Percentiles rank a stretch among this genome's conserved stretches.
Evolutionary conservation across 140 eudicot species (phyloP).

Genomic region (Oenanthe javanica): DNA sequence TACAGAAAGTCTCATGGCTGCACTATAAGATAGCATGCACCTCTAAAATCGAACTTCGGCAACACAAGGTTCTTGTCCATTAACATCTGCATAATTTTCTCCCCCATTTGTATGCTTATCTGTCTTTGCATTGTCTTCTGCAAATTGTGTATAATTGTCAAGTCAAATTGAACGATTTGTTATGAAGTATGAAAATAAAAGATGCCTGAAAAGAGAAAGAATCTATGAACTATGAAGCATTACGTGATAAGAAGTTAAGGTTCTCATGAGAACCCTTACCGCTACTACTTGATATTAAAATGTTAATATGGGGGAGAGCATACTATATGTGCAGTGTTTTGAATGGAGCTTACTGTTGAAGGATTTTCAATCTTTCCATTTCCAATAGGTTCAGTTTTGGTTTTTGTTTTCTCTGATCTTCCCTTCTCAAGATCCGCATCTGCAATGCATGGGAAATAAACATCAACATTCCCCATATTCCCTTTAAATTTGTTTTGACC

Average conservation of each 20-base stretch:
- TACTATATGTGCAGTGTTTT: not conserved
- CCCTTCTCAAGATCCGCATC: constrained; percentile 61
- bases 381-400: constrained; percentile 26
- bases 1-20: not conserved
- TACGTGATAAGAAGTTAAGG: not conserved
- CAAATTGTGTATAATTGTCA: constrained; percentile 5
- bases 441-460: constrained; percentile 35
- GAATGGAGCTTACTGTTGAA: constrained; percentile 36
- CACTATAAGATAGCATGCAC: not conserved
- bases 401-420: constrained; percentile 35
- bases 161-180: not conserved
- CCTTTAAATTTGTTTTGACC: constrained; percentile 40
- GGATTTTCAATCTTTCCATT: constrained; percentile 38
- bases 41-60: not conserved
- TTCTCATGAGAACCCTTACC: not conserved
- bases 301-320: not conserved
- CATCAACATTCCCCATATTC: constrained; percentile 38
- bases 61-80: constrained; percentile 49
- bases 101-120: constrained; percentile 55
- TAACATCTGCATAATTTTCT: constrained; percentile 55
- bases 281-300: not conserved
- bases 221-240: not conserved
- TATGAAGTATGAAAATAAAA: not conserved
- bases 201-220: not conserved
- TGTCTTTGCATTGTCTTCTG: constrained; percentile 63